Base-by-base conservation (phyloP, 768 basidiomycete species). In the Auricularia sp. region DNA sequence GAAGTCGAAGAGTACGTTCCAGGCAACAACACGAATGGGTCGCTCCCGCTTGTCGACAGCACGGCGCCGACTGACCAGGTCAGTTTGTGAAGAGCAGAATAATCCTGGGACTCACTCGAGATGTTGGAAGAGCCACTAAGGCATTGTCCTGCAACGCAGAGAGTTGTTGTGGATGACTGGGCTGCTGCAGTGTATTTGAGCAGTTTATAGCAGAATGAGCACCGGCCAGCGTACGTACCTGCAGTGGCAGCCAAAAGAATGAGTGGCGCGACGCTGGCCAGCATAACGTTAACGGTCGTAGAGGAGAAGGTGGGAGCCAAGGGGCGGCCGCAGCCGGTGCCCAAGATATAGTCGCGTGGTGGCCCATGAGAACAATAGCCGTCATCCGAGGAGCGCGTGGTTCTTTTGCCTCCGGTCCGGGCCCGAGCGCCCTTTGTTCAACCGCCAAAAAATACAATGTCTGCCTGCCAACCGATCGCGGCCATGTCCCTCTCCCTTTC, bases 111-210 rank as follows among this genome's bases (percentile, higher is more conserved):
- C 88, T 77, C 70, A 83, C 81, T 72, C 43, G 88, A 87, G 29
- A 80, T 83, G 71, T 92, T 91, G 36, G 88, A 84, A 75, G 76
- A 83, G 65, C 91, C 91, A 74, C 91, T 81, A 64, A 92, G 76
- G 79, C 91, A 92, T 87, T 93, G 90, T 69, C 90, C 90, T 73
- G 90, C 87, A 88, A 90, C 78, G 80, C 90, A 92, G 66, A 93
- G 54, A 12, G 66, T 61, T 12, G 56, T 59, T 35, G 43, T 64
- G 56, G 56, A 18, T 18, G 47, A 59, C 29, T 59, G 56, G 56
- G 56, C 23, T 14, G 56, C 56, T 23, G 56, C 23, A 18, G 18
- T 29, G 29, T 54, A 7, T 8, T 8, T 54, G n/a, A 54, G 53
- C 53, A 54, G 1, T 29, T 3, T 11, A 29, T 7, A 18, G 11